Evolutionary conservation across 371 early-diverging fungal genomes (phyloP).

Genomic region (Mortierella sp.): DNA sequence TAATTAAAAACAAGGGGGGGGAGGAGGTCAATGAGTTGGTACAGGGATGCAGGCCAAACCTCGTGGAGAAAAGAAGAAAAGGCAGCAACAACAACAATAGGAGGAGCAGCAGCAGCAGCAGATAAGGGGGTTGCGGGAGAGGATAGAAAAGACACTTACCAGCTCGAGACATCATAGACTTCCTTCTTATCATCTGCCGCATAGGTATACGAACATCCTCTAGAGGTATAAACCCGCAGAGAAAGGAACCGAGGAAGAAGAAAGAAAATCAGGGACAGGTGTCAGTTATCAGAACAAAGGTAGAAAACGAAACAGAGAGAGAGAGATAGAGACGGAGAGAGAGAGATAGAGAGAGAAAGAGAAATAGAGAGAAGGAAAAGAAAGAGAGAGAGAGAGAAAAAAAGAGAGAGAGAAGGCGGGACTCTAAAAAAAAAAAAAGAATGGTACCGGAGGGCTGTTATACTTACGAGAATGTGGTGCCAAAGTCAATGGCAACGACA

Average conservation of each 20-base stretch:
- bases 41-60: too few species aligned
- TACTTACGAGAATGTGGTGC: constrained; percentile 57
- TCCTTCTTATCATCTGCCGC: too few species aligned
- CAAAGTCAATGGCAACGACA: constrained; percentile 54
- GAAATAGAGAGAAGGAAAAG: too few species aligned
- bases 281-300: neutral
- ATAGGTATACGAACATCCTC: too few species aligned
- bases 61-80: neutral
- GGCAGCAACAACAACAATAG: neutral
- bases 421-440: neutral
- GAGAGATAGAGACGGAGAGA: too few species aligned
- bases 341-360: too few species aligned
- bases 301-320: neutral
- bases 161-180: neutral
- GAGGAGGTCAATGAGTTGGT: too few species aligned
- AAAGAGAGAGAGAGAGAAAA: neutral
- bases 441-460: neutral
- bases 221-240: too few species aligned
- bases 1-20: neutral
- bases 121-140: neutral
- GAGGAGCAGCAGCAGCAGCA: neutral
- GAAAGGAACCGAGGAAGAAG: neutral
- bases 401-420: neutral
- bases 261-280: constrained; percentile 1
- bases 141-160: neutral